Base-by-base conservation (phyloP, 371 early-diverging fungal genomes). In the Basidiobolus heterosporus region DNA sequence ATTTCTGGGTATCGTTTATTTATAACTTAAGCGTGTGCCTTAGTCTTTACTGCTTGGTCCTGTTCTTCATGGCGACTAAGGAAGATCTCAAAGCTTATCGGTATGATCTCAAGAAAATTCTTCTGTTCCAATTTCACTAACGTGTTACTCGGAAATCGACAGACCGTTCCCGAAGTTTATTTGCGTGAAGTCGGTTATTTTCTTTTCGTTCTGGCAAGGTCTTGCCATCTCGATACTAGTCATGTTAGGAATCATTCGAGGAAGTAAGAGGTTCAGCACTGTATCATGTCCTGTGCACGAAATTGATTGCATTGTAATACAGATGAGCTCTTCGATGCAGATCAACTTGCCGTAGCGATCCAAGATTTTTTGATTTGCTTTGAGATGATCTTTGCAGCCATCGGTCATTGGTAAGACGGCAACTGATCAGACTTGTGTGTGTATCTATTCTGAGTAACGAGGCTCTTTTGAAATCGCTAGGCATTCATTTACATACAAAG, bases 161-260 rank as follows among this genome's bases (percentile, higher is more conserved):
- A 82, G 89, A 39, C 91, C 94, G 5, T 54, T 91, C 20, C 90
- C 93, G 9, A 95, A 95, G 58, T 93, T 95, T 50, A 60, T 93
- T 13, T 89, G 89, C 51, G 80, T 95, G 55, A 95, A 95, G 60
- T 85, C 88, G 3, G 81, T 92, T 30, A 80, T 95, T 45, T 93
- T 93, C 58, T 85, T 95, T 56, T 85, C 93, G 0, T 95, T 87
- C 58, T 95, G 94, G 91, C 96, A 95, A 59, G 80, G 91, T n/a
- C 64, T 95, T 16, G 70, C 76, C 15, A 69, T 95, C 35, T 82
- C 95, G 7, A 62, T 92, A 8, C 54, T 92, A 30, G 85, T 86
- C 0, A 71, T 74, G 18, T 59, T 74, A 0, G 89, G 88, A 4
- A 51, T 77, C 16, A 81, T 91, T 44, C 71, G 67, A 38, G 75